Evolutionary conservation across 2,329 filamentous ascomycete genomes (phyloP).

Genomic region (Paracamarosporium sp.): DNA sequence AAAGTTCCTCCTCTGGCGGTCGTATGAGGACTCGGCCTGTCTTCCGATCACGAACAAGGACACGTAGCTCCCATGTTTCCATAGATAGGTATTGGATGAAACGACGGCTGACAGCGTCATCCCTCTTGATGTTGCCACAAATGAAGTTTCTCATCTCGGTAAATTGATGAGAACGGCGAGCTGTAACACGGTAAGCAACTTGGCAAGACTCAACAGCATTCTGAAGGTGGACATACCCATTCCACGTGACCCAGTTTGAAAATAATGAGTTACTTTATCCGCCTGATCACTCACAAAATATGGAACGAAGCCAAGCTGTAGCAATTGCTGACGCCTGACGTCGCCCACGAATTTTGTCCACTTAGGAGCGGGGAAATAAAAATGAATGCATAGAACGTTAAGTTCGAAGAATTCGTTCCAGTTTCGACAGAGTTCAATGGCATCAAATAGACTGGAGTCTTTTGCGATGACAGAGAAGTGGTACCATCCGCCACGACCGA

Average conservation of each 20-base stretch:
- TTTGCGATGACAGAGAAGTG: constrained; percentile 60
- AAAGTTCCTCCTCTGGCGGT: constrained; percentile 48
- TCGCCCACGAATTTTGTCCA: constrained; percentile 54
- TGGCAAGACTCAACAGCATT: not conserved
- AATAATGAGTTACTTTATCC: constrained; percentile 37
- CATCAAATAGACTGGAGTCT: constrained; percentile 54
- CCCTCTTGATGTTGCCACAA: constrained; percentile 52
- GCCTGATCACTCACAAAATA: constrained; percentile 44
- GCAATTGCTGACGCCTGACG: constrained; percentile 46
- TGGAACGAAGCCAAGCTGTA: constrained; percentile 50
- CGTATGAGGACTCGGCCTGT: constrained; percentile 45
- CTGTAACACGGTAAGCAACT: not conserved
- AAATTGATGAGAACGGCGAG: constrained; percentile 42
- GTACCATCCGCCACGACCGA: constrained; percentile 57
- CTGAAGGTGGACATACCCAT: constrained; percentile 10
- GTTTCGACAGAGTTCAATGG: constrained; percentile 55
- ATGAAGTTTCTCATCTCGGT: constrained; percentile 50
- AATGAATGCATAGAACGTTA: constrained; percentile 52
- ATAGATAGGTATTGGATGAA: constrained; percentile 54
- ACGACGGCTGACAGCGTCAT: constrained; percentile 50
- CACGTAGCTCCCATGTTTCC: constrained; percentile 44
- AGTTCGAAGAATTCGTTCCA: constrained; percentile 61
- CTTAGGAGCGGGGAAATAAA: constrained; percentile 57
- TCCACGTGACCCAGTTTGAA: constrained; percentile 42
- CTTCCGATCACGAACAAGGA: constrained; percentile 52